phyloP scores from a whole-genome alignment of 2,329 filamentous ascomycete species.

The Colletotrichum cuscutae region DNA sequence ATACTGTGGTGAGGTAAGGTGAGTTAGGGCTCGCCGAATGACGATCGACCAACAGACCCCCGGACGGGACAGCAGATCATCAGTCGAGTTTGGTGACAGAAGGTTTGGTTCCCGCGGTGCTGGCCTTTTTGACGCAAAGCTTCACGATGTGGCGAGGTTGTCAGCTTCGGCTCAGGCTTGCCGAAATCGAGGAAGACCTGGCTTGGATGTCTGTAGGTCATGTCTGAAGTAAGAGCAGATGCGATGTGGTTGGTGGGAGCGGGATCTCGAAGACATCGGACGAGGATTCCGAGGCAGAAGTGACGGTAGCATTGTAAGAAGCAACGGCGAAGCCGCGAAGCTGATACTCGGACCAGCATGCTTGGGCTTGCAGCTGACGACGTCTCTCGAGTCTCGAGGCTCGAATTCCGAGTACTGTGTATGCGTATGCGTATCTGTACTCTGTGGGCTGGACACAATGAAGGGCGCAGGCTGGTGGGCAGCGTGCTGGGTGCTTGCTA shows the following conservation, averaged over 20 bases:
- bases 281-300: neutral
- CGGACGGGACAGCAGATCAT: neutral
- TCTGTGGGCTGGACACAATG: neutral
- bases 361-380: neutral
- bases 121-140: neutral
- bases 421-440: neutral
- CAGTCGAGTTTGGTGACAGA: neutral
- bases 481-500: neutral
- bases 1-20: too few species aligned
- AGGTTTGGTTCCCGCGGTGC: constrained; percentile 10
- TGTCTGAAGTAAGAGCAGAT: neutral
- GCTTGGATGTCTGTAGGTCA: neutral
- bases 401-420: too few species aligned
- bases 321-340: neutral
- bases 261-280: neutral
- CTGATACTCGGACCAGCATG: neutral
- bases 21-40: neutral
- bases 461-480: neutral
- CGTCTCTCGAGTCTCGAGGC: neutral
- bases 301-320: neutral
- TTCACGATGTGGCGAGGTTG: constrained; percentile 7
- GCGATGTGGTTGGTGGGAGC: neutral
- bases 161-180: constrained; percentile 10
- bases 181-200: constrained; percentile 8
- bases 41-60: neutral